phyloP scores from a whole-genome alignment of 2,329 filamentous ascomycete species.

The Hymenoscyphus scutula region DNA sequence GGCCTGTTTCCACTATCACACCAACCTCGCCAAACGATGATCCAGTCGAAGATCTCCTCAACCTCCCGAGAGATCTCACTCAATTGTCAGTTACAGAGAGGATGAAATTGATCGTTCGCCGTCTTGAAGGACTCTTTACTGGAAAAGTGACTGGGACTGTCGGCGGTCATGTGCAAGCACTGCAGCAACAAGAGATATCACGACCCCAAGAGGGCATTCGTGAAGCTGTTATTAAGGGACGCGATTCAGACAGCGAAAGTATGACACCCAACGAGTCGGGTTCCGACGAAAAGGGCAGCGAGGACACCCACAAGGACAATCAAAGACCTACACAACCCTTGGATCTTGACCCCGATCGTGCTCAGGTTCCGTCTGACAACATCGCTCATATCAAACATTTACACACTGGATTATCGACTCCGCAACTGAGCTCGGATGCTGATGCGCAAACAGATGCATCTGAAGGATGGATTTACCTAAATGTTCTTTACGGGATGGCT shows the following conservation, averaged over 20 bases:
- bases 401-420: constrained; percentile 55
- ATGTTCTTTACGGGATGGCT: constrained; percentile 76
- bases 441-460: constrained; percentile 50
- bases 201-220: neutral
- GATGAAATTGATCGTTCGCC: constrained; percentile 73
- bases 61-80: neutral
- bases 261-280: neutral
- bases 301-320: neutral
- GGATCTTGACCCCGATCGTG: constrained; percentile 76
- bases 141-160: constrained; percentile 54
- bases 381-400: constrained; percentile 77
- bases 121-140: constrained; percentile 79
- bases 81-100: constrained; percentile 69
- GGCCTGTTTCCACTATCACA: neutral
- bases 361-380: constrained; percentile 72
- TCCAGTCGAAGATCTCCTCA: neutral
- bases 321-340: constrained; percentile 72
- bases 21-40: neutral
- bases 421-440: constrained; percentile 45
- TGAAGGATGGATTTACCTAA: constrained; percentile 80
- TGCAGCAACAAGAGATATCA: constrained; percentile 43
- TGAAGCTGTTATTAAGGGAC: neutral
- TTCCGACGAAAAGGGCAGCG: neutral
- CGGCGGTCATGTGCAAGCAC: constrained; percentile 27
- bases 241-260: neutral